Base-by-base conservation (phyloP, 2,329 filamentous ascomycete genomes). In the Chaetomium sp. region DNA sequence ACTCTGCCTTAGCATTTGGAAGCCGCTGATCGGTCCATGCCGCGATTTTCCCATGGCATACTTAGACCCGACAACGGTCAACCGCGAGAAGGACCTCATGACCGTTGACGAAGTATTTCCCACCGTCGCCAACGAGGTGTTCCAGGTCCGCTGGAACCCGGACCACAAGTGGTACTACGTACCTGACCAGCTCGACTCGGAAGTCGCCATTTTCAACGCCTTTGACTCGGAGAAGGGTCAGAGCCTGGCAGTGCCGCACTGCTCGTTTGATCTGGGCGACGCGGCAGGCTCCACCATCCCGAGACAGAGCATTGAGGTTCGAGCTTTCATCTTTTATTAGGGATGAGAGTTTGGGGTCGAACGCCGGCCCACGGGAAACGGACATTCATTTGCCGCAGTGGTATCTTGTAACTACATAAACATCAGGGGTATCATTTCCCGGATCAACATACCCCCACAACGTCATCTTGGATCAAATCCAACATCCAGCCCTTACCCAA, bases 61-160 rank as follows among this genome's bases (percentile, higher is more conserved):
- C 38, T 6, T 42, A 1, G 38, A 42, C 16, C 38, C 38, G 19
- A 42, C 38, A 42, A 42, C 38, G 7, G 38, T 42, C 16, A 6
- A 42, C 38, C 38, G 38, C 5, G 31, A 56, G 53, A 56, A 38
- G 53, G 53, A 56, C n/a, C 53, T 56, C 2, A 56, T 56, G 31
- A 33, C 53, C n/a, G 53, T 56, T 4, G 53, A 56, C 13, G 53
- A 56, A 31, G 53, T 56, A 10, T 56, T 56, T 10, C 53, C 53
- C 31, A 56, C 53, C n/a, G 53, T 56, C 9, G 53, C 53, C 31
- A 56, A 56, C 31, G 53, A 56, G 27, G 50, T 56, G 53, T 56
- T 38, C n/a, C 53, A 38, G 31, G 53, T 56, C 53, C 31, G 53
- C 8, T 56, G 53, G 53, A 56, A 56, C 53, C 31, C 53, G 10